These are phyloP conservation scores for Xylaria arbuscula DNA, from an alignment of 2,329 filamentous ascomycete genomes.

Conservation along the genomic window DNA sequence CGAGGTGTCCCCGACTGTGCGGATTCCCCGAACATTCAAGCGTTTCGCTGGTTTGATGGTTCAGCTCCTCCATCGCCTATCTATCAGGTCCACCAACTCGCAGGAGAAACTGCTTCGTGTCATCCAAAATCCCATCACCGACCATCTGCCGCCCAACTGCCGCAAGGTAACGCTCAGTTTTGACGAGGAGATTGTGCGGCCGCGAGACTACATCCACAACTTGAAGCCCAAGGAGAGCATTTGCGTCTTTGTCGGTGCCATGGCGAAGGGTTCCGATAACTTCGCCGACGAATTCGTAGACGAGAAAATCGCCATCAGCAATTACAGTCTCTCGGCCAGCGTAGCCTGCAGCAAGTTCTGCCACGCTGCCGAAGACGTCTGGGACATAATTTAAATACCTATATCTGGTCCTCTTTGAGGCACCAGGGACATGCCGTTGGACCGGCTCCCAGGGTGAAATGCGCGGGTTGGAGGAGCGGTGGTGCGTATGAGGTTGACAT, in stretches of 20 bases:
- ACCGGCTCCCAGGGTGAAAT: constrained; percentile 23
- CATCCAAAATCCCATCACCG: constrained; percentile 97
- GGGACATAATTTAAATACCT: constrained; percentile 79
- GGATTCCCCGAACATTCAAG: constrained; percentile 98
- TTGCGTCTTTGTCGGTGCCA: constrained; percentile 96
- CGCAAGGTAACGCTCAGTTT: constrained; percentile 97
- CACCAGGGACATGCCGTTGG: constrained; percentile 2
- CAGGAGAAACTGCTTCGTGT: constrained; percentile 98
- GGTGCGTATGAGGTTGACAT: constrained; percentile 49
- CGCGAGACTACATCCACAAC: constrained; percentile 86
- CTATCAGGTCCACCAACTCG: constrained; percentile 95
- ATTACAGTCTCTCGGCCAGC: constrained; percentile 95
- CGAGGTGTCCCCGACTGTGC: constrained; percentile 96
- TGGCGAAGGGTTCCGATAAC: constrained; percentile 96
- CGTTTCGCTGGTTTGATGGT: constrained; percentile 99
- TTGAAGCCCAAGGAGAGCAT: constrained; percentile 88
- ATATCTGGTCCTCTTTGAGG: constrained; percentile 11
- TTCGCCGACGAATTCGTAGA: constrained; percentile 96
- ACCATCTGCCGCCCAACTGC: constrained; percentile 96
- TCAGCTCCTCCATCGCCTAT: constrained; percentile 92
- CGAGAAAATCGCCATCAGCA: constrained; percentile 98
- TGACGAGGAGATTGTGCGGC: constrained; percentile 86
- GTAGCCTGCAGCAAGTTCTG: constrained; percentile 99
- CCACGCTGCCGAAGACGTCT: constrained; percentile 95
- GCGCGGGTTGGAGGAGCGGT: constrained; percentile 43